Conservation (phyloP, 805 yeast genomes). For the Candida montana region DNA sequence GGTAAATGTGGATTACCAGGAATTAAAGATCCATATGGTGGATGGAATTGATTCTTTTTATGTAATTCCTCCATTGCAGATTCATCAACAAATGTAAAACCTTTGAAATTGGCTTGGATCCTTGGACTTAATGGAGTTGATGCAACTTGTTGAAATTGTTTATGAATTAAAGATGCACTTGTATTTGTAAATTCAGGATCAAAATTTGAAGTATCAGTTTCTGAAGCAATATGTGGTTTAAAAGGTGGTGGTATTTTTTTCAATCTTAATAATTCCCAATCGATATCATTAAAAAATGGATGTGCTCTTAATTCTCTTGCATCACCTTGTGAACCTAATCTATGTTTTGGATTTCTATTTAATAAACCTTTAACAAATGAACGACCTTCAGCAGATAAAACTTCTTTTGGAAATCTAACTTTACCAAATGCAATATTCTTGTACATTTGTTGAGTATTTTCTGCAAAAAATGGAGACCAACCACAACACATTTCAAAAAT, state of each 20-base stretch:
- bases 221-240: conserved; percentile 87
- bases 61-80: conserved; percentile 87
- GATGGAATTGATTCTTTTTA: conserved; percentile 17
- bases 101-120: conserved; percentile 92
- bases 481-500: conserved; percentile 99
- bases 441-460: conserved; percentile 97
- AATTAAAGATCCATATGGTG: conserved; percentile 63
- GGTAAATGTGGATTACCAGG: conserved; percentile 78
- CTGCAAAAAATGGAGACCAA: conserved; percentile 98
- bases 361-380: conserved; percentile 92
- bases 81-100: conserved; percentile 94
- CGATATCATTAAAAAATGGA: conserved; percentile 85
- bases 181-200: conserved; percentile 97
- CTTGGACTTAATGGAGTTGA: conserved; percentile 88
- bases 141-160: conserved; percentile 49
- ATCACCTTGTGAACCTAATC: conserved; percentile 87
- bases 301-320: conserved; percentile 91
- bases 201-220: conserved; percentile 92
- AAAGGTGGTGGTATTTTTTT: conserved; percentile 94
- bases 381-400: conserved; percentile 86
- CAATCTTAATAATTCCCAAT: conserved; percentile 74
- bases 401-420: conserved; percentile 95
- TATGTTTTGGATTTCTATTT: conserved; percentile 92
- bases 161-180: conserved; percentile 74
- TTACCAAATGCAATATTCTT: conserved; percentile 98